Base-by-base conservation (phyloP, 1,284 basidiomycete species). In the Ustilago shanxiensis region DNA sequence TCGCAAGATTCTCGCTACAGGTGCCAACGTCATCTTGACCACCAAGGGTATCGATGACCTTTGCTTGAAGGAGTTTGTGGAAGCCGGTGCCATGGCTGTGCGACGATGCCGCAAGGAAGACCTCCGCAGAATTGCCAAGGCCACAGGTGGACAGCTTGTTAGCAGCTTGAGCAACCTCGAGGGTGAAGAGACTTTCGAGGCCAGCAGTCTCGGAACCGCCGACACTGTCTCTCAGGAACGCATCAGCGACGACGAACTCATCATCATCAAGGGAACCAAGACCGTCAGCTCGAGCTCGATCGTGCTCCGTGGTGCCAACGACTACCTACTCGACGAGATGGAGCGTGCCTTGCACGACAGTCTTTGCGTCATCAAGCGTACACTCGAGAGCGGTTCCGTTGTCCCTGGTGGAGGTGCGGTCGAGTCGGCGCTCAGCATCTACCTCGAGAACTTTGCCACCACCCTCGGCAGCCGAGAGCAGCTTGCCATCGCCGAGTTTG, bases 321-420 rank as follows among this genome's bases (percentile, higher is more conserved):
- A 99, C 88, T 99, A 98, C 87, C 94, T 99, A 92, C 88, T 99
- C 77, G 97, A 99, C 87, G 97, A 99, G 89, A 99, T 99, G 97
- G 97, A 99, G 88, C 90, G 97, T 37, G 92, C 95, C 0, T 87
- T 99, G 79, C 97, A 99, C 86, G 97, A 99, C 87, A 93, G 94
- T 0, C 88, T 99, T 64, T 95, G 93, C 47, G 91, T 98, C 81
- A 94, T 99, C 88, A 99, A 99, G 89, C 91, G 97, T 66, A 99
- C 97, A 3, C 89, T 99, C 59, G 97, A 99, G 89, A 95, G 94
- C 81, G 96, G 96, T 10, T 89, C 92, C 16, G 95, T 99, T 24
- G 96, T 99, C 18, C 95, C 97, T 3, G 97, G 97, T 72, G 97
- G 97, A 65, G 97, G 97, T 63, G 95, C 97, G 1, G 96, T 98